Evolutionary conservation across 495 filamentous ascomycete species (phyloP), one percentile per base, ranked within the genome.

Genomic region (Platismatia glauca): DNA sequence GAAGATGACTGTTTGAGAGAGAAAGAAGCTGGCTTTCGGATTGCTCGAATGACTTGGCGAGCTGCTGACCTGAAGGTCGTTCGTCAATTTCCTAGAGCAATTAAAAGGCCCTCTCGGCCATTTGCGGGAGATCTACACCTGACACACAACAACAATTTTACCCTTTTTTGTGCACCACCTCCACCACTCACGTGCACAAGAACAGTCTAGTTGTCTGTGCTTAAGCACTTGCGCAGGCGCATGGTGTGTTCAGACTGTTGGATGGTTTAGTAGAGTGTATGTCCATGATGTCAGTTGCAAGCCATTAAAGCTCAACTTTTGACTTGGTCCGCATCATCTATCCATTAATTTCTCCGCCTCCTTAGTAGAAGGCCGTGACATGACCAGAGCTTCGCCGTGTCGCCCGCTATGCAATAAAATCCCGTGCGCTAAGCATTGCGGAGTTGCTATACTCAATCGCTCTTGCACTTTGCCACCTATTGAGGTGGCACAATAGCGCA

Each of bases 401-500:
- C 57, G 43, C 41, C 55, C 22, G 55, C 61, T 63, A 63, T 59
- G 61, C 61, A 29, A 55, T n/a, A 20, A 61, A 29, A 55, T n/a
- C 29, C 18, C 50, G 16, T 31, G 56, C 18, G 15, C 22, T 48
- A 61, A 27, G 38, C n/a, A 41, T 7, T 29, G 41, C 55, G 33
- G 33, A 55, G 18, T 9, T 3, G 18, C 58, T 56, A 31, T 43
- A 43, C 55, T 44, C 35, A 55, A 56, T 43, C 39, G 55, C n/a
- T 29, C 35, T 18, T 33, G 37, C 52, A 53, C 5, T 20, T 29
- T 12, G 52, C 41, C n/a, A 43, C 8, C 66, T 76, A 74, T 62
- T 79, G 75, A 38, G 76, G 61, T 41, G 57, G 77, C 73, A 77
- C 76, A 43, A 72, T 80, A 74, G 58, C 74, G 46, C 50, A 59